Evolutionary conservation across 2,329 filamentous ascomycete species (phyloP), one percentile per base, ranked within the genome.

Genomic region (Venturia oleaginea): DNA sequence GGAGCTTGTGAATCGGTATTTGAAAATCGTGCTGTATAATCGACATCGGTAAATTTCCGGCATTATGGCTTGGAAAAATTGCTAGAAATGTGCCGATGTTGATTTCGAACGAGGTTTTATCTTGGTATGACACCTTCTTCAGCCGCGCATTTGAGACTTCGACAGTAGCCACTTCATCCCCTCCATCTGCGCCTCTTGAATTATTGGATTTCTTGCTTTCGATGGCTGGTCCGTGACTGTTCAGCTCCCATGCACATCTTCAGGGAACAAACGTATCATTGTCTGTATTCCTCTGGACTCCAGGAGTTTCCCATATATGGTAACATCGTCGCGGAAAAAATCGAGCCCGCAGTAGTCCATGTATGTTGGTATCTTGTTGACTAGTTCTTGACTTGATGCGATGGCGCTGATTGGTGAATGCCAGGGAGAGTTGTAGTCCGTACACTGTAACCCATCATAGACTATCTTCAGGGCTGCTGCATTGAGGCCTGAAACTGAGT

Each of bases 301-400:
- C 43, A 68, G 34, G 42, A 65, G 64, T 59, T 64, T 65, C 32
- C 64, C 66, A 37, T 62, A 65, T 7, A 68, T 38, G 30, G 66
- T 46, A 34, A 34, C 66, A 40, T 67, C 66, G 55, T 68, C 67
- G 34, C 67, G 43, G 24, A 67, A 32, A 42, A 60, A 48, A 62
- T 67, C 67, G 38, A 65, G 42, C 22, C 66, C 66, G 34, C 67
- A 66, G 3, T 60, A 54, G 6, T 62, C 40, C 34, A 62, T 22
- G 61, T 62, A 62, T 5, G 30, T 22, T 8, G 38, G 61, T 24
- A 54, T 48, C 42, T 62, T 62, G 7, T 51, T 51, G 27, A 48
- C 61, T 6, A 32, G 43, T 27, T 19, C 6, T 32, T 46, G 40
- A 17, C 22, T 7, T 22, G 42, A 40, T 24, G 48, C 30, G 19